Conservation (phyloP, 2,329 filamentous ascomycete genomes). For the Hymenoscyphus fraxineus region DNA sequence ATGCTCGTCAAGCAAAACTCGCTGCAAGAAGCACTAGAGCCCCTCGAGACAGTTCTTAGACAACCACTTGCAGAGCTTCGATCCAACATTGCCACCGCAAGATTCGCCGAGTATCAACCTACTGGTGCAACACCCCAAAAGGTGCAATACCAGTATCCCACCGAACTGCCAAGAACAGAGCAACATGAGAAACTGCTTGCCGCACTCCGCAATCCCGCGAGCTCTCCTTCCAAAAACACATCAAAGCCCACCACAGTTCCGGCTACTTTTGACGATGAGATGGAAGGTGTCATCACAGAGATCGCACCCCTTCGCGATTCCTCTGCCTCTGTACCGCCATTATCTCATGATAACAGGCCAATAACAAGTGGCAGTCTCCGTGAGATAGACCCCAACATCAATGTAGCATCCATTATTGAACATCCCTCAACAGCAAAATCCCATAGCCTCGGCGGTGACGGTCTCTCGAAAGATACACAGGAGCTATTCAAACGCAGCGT, state of each 20-base stretch:
- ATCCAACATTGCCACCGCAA: constrained; percentile 59
- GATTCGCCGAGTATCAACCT: constrained; percentile 73
- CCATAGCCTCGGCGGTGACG: not conserved
- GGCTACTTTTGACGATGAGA: constrained; percentile 34
- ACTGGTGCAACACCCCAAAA: constrained; percentile 87
- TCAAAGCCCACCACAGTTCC: constrained; percentile 34
- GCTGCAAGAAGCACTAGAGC: constrained; percentile 58
- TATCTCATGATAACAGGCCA: constrained; percentile 22
- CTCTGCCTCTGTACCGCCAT: constrained; percentile 14
- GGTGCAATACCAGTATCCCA: constrained; percentile 75
- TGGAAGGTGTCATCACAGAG: constrained; percentile 10
- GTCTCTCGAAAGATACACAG: constrained; percentile 18
- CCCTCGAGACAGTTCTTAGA: constrained; percentile 58
- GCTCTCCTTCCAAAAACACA: constrained; percentile 28
- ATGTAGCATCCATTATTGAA: constrained; percentile 36
- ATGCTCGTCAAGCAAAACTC: constrained; percentile 57
- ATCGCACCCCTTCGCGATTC: constrained; percentile 17
- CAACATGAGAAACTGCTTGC: constrained; percentile 54
- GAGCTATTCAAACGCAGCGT: constrained; percentile 30
- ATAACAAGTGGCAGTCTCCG: constrained; percentile 43
- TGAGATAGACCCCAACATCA: constrained; percentile 46
- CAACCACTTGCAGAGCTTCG: constrained; percentile 70
- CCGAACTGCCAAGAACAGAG: constrained; percentile 71
- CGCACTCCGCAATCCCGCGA: constrained; percentile 39
- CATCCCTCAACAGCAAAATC: constrained; percentile 5